These are phyloP conservation scores for Solanum sejunctum DNA, from an alignment of 257 asterid species.

Conservation along the genomic window DNA sequence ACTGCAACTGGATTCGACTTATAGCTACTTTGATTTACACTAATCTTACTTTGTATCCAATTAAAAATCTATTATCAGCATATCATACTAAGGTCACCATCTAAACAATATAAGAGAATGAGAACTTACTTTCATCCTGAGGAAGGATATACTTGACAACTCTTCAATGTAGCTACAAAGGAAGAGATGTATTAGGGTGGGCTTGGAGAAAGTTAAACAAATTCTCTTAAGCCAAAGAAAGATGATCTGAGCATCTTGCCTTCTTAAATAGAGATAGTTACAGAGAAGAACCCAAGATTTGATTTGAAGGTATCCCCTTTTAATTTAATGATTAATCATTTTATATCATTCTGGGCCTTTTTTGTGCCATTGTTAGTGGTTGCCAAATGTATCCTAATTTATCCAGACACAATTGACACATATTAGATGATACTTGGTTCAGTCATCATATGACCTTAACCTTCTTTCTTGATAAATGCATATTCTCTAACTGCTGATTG, in stretches of 20 bases:
- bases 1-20: slow-evolving; percentile 11
- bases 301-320: background rate
- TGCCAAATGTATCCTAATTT: slow-evolving; percentile 66
- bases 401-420: background rate
- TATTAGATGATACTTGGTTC: background rate
- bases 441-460: background rate
- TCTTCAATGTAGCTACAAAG: background rate
- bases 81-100: background rate
- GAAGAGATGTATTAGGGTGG: slow-evolving; percentile 1
- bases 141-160: background rate
- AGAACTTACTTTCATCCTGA: slow-evolving; percentile 44
- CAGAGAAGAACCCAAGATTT: background rate
- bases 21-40: slow-evolving; percentile 17
- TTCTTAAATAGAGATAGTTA: slow-evolving; percentile 15
- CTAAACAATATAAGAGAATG: background rate
- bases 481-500: background rate
- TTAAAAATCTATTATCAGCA: slow-evolving; percentile 42
- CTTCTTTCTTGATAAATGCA: background rate
- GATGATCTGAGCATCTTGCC: background rate
- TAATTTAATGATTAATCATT: background rate
- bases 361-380: slow-evolving; percentile 85
- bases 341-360: slow-evolving; percentile 36
- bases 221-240: slow-evolving; percentile 21
- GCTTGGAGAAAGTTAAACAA: slow-evolving; percentile 1
- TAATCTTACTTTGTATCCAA: slow-evolving; percentile 53